Evolutionary conservation across 73 alveolate species (phyloP).

Genomic region (Tetrahymena thermophila): DNA sequence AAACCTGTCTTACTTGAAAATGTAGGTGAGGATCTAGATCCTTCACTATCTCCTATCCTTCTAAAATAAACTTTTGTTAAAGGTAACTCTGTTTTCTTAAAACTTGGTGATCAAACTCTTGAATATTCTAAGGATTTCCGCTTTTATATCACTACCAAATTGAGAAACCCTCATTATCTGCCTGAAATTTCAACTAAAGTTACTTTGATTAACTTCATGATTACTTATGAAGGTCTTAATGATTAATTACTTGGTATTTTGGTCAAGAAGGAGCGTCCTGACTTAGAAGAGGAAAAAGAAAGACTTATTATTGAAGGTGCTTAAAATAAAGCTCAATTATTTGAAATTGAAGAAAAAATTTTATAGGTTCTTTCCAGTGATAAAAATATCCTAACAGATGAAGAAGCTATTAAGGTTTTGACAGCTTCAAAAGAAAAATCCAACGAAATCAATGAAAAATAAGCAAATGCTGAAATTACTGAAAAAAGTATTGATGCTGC

Average conservation of each 20-base stretch:
- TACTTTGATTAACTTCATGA: slow-evolving; percentile 76
- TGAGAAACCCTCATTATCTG: slow-evolving; percentile 84
- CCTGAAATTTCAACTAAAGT: slow-evolving; percentile 84
- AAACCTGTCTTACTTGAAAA: slow-evolving; percentile 82
- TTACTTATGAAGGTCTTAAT: slow-evolving; percentile 70
- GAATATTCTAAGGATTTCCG: slow-evolving; percentile 85
- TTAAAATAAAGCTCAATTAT: slow-evolving; percentile 79
- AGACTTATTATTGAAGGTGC: slow-evolving; percentile 89
- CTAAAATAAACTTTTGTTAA: slow-evolving; percentile 89
- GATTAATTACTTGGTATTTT: slow-evolving; percentile 92
- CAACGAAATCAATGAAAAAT: slow-evolving; percentile 76
- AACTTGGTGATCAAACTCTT: slow-evolving; percentile 85
- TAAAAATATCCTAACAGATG: slow-evolving; percentile 82
- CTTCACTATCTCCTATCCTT: slow-evolving; percentile 89
- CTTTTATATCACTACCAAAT: slow-evolving; percentile 80
- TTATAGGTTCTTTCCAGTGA: slow-evolving; percentile 47
- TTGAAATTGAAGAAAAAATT: slow-evolving; percentile 81
- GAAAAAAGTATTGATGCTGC: slow-evolving; percentile 82
- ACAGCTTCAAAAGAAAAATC: slow-evolving; percentile 72
- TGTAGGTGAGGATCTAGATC: slow-evolving; percentile 77
- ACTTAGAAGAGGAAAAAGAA: slow-evolving; percentile 91
- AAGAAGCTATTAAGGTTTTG: slow-evolving; percentile 84
- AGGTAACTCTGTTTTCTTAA: slow-evolving; percentile 71
- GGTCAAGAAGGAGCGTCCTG: slow-evolving; percentile 97
- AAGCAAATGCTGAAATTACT: slow-evolving; percentile 78